Base-by-base conservation (phyloP, 1,139 yeast species). In the Pichiaceae sp. region DNA sequence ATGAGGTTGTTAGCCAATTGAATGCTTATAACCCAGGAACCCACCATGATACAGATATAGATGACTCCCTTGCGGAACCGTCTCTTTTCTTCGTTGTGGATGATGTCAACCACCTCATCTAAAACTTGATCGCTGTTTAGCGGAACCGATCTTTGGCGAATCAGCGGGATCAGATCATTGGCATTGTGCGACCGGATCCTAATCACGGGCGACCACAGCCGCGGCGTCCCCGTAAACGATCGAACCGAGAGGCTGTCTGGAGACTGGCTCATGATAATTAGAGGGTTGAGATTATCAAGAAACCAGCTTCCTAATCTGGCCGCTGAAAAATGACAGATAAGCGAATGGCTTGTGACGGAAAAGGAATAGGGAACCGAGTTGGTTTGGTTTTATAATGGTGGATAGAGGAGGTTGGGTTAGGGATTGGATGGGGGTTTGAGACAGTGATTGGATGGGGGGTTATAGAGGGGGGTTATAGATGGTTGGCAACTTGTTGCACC, bases 1-100 rank as follows among this genome's bases (percentile, higher is more conserved):
- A 72, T 55, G 5, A 72, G 70, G 3, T 57, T 52, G 45, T 70
- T 72, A 30, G 70, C 70, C 46, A 72, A 46, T 42, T 72, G 77
- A 16, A 70, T 56, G 0, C 76, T 75, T 2, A 61, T 39, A 31
- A 73, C 62, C 77, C 78, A 72, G 1, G 73, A 59, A 4, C 54
- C 39, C 3, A 73, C 59, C 0, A 72, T 68, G 3, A 68, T 38
- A 3, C 64, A 48, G 20, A 73, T 54, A 27, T 70, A 55, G 3
- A 64, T 30, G 8, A 70, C 52, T 1, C 79, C 79, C 18, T 61
- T 49, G 17, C 56, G 48, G 59, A 66, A 72, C 42, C 66, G 66
- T 30, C 48, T 53, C 21, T 59, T 54, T 43, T 72, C 78, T 33
- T 67, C 65, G 18, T 62, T 57, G 37, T 68, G 66, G 52, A 72